These are phyloP conservation scores for Saitozyma sp. DNA, from an alignment of 768 basidiomycete genomes.

Conservation along the genomic window DNA sequence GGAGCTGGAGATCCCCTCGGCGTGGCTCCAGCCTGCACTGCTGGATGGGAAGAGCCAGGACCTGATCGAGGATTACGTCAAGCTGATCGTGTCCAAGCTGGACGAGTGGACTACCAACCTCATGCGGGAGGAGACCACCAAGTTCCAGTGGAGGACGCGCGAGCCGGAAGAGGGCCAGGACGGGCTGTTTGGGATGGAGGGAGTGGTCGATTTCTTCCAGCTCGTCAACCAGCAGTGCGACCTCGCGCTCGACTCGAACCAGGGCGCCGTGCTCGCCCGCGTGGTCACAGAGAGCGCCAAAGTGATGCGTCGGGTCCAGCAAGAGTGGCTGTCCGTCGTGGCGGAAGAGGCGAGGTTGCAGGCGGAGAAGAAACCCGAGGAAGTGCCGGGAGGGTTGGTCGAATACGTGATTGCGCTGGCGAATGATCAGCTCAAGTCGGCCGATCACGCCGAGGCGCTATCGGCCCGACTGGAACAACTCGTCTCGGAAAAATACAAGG, in stretches of 20 bases:
- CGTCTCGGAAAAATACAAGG: slow-evolving; percentile 87
- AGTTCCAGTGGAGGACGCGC: slow-evolving; percentile 77
- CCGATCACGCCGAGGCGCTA: slow-evolving; percentile 86
- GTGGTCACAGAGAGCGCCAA: slow-evolving; percentile 85
- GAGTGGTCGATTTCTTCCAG: slow-evolving; percentile 92
- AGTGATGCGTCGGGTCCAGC: slow-evolving; percentile 84
- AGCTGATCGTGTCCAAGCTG: slow-evolving; percentile 87
- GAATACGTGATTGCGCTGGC: slow-evolving; percentile 96
- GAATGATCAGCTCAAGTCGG: slow-evolving; percentile 95
- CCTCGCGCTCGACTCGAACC: slow-evolving; percentile 90
- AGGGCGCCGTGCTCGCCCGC: slow-evolving; percentile 85
- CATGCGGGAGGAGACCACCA: slow-evolving; percentile 82
- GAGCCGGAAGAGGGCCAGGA: slow-evolving; percentile 88
- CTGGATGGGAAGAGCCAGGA: slow-evolving; percentile 90
- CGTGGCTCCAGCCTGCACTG: slow-evolving; percentile 82
- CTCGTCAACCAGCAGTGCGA: slow-evolving; percentile 94
- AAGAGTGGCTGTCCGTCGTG: slow-evolving; percentile 79
- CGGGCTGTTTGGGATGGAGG: slow-evolving; percentile 84
- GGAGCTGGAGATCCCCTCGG: slow-evolving; percentile 78
- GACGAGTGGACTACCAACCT: slow-evolving; percentile 96
- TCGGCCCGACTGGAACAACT: slow-evolving; percentile 82
- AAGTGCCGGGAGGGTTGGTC: slow-evolving; percentile 80
- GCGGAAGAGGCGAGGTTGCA: slow-evolving; percentile 85
- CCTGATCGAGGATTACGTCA: slow-evolving; percentile 92
- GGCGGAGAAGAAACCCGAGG: slow-evolving; percentile 71